These are phyloP conservation scores for Paraphaeosphaeria minitans DNA, from an alignment of 2,329 filamentous ascomycete genomes.

Conservation along the genomic window DNA sequence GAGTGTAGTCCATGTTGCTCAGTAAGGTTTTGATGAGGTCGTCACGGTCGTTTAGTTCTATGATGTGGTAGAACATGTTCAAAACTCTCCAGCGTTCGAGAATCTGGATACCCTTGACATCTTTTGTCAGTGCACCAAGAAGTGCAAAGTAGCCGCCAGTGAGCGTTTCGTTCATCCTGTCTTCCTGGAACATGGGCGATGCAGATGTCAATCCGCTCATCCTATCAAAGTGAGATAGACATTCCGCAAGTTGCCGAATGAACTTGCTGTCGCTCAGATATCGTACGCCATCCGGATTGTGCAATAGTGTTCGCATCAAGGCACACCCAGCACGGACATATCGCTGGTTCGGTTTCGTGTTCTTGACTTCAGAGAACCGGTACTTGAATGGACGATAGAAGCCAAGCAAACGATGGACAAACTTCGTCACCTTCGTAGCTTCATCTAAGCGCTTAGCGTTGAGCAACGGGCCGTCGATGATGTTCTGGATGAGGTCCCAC, in stretches of 20 bases:
- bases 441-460: constrained; percentile 93
- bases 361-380: constrained; percentile 87
- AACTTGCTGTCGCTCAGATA: constrained; percentile 93
- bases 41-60: constrained; percentile 86
- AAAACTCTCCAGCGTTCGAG: constrained; percentile 97
- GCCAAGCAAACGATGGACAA: constrained; percentile 90
- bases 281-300: constrained; percentile 80
- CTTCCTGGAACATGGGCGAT: constrained; percentile 84
- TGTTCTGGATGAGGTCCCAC: constrained; percentile 88
- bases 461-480: constrained; percentile 90
- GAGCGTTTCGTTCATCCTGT: constrained; percentile 83
- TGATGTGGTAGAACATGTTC: constrained; percentile 99
- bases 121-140: constrained; percentile 83
- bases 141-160: constrained; percentile 94
- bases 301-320: constrained; percentile 82
- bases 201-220: constrained; percentile 76
- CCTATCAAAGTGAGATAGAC: constrained; percentile 90
- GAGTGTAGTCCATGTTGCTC: constrained; percentile 88
- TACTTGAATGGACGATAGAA: constrained; percentile 98
- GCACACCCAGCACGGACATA: constrained; percentile 91
- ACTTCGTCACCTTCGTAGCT: constrained; percentile 92
- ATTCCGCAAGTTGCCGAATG: constrained; percentile 91
- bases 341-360: constrained; percentile 90
- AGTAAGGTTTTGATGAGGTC: constrained; percentile 89
- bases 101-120: constrained; percentile 82